Conservation (phyloP, 1,139 yeast genomes). For the Suhomyces panamericanus region DNA sequence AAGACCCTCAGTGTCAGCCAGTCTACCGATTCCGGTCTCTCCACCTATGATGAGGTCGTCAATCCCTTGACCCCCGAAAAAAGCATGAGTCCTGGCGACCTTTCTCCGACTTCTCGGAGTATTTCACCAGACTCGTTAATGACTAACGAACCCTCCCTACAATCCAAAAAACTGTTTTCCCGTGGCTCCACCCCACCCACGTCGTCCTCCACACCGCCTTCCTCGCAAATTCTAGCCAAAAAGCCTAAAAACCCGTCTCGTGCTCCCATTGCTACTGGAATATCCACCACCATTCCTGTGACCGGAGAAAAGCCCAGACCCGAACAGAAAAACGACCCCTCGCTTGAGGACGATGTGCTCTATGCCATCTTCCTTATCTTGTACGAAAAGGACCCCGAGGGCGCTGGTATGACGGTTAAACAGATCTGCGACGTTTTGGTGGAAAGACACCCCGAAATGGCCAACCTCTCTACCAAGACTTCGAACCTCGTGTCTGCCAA, state of each 20-base stretch:
- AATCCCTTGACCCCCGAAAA: slow-evolving; percentile 24
- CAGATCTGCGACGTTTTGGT: slow-evolving; percentile 75
- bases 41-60: slow-evolving; percentile 7
- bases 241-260: slow-evolving; percentile 39
- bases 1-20: slow-evolving; percentile 30
- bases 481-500: slow-evolving; percentile 80
- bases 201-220: slow-evolving; percentile 18
- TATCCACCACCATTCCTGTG: slow-evolving; percentile 75
- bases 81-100: slow-evolving; percentile 29
- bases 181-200: slow-evolving; percentile 18
- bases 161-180: slow-evolving; percentile 18
- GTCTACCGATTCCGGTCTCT: slow-evolving; percentile 3
- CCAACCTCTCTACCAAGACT: slow-evolving; percentile 74
- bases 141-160: slow-evolving; percentile 25
- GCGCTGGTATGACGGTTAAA: slow-evolving; percentile 81
- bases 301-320: slow-evolving; percentile 81
- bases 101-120: slow-evolving; percentile 43
- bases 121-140: slow-evolving; percentile 48
- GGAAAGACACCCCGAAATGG: slow-evolving; percentile 79
- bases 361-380: slow-evolving; percentile 71
- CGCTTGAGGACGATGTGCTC: slow-evolving; percentile 73
- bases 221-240: slow-evolving; percentile 20
- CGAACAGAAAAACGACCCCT: slow-evolving; percentile 54
- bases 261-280: slow-evolving; percentile 64
- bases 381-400: slow-evolving; percentile 64